Conservation (phyloP, 768 basidiomycete species). For the Cantharellus anzutake region DNA sequence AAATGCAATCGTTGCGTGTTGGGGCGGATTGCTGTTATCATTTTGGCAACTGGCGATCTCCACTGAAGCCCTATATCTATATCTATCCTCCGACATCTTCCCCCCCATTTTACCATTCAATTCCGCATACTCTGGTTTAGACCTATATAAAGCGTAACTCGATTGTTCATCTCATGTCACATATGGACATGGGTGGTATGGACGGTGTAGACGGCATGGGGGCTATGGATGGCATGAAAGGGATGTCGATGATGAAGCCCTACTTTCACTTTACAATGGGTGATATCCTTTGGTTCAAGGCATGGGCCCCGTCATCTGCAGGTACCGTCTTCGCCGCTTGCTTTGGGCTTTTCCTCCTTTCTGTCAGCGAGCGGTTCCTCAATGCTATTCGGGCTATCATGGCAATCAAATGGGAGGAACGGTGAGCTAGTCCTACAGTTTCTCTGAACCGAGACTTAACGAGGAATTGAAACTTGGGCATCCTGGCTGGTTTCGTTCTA, state of each 20-base stretch:
- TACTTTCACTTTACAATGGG: constrained; percentile 51
- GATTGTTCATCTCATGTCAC: too few species aligned
- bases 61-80: not conserved
- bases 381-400: constrained; percentile 34
- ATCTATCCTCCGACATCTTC: not conserved
- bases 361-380: constrained; percentile 52
- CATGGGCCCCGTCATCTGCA: constrained; percentile 44
- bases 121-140: not conserved
- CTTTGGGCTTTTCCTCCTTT: constrained; percentile 47
- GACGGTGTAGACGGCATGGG: not conserved
- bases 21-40: not conserved
- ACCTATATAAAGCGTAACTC: too few species aligned
- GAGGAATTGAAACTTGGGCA: not conserved
- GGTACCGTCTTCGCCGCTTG: constrained; percentile 63
- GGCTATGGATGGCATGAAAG: too few species aligned
- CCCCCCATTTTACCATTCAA: not conserved
- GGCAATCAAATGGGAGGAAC: constrained; percentile 38
- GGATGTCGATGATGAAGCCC: constrained; percentile 29
- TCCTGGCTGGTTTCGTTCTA: not conserved
- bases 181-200: constrained; percentile 12
- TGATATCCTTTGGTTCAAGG: constrained; percentile 45
- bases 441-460: not conserved
- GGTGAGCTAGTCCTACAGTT: constrained; percentile 21
- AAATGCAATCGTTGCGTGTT: not conserved
- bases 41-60: not conserved